These are phyloP conservation scores for Termitomyces sp. DNA, from an alignment of 768 basidiomycete genomes.

Conservation along the genomic window DNA sequence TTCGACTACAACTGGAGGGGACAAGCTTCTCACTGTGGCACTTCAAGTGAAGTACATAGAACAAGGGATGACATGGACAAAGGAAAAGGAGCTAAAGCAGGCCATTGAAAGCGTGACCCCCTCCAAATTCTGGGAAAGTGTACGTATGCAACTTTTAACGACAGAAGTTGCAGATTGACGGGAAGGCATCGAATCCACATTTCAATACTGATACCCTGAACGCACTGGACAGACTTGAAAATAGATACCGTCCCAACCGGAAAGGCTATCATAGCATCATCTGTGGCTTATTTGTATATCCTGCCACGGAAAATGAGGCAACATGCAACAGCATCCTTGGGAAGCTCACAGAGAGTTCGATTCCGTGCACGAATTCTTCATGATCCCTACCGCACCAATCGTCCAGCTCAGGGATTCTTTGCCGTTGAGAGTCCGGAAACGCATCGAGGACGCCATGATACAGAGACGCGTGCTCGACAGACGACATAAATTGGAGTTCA, in stretches of 20 bases:
- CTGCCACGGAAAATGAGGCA: background rate
- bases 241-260: background rate
- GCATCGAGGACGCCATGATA: background rate
- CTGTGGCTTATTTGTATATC: background rate
- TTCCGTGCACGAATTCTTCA: background rate
- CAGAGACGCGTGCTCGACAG: background rate
- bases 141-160: background rate
- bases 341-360: background rate
- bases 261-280: background rate
- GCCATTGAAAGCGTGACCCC: background rate
- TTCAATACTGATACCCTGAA: background rate
- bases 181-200: background rate
- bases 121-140: background rate
- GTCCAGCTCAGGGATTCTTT: background rate
- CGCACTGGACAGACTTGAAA: background rate
- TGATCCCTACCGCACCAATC: background rate
- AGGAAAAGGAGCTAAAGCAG: too few relatives aligned
- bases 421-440: background rate
- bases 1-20: background rate
- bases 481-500: background rate
- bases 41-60: background rate
- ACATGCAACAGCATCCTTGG: background rate
- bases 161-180: background rate
- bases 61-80: background rate
- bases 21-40: background rate